Percentiles rank a stretch among this genome's conserved stretches.
Conservation (phyloP, 192 early-diverging fungal genomes). For the Rhizophagus clarus region DNA sequence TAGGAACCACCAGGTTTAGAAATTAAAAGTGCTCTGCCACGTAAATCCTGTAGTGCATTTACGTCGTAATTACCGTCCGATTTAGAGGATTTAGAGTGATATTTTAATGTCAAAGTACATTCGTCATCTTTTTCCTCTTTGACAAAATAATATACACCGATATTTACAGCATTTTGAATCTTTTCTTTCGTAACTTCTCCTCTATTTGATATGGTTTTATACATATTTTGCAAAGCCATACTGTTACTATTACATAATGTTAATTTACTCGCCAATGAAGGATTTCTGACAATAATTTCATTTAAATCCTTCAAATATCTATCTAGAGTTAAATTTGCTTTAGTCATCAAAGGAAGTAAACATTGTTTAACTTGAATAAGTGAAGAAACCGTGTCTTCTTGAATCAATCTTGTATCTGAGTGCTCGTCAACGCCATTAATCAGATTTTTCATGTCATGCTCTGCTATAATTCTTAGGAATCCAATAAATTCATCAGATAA, state of each 20-base stretch:
- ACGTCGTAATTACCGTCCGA: neutral
- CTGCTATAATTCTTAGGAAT: neutral
- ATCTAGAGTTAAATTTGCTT: neutral
- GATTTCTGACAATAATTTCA: neutral
- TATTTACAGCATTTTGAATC: constrained; percentile 22
- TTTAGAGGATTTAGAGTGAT: neutral
- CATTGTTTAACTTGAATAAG: constrained; percentile 34
- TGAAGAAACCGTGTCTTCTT: constrained; percentile 30
- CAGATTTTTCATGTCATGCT: constrained; percentile 32
- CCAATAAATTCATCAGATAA: neutral
- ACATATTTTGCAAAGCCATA: constrained; percentile 31
- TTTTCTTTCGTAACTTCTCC: constrained; percentile 33
- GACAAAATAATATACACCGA: constrained; percentile 22
- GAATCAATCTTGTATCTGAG: constrained; percentile 29
- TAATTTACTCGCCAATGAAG: constrained; percentile 17
- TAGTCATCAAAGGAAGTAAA: constrained; percentile 16
- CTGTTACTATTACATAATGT: constrained; percentile 24
- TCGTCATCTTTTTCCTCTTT: constrained; percentile 20
- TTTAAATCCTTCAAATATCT: constrained; percentile 6
- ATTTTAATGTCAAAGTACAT: constrained; percentile 24
- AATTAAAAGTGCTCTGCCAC: constrained; percentile 32
- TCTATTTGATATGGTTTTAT: constrained; percentile 25
- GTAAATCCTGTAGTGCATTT: constrained; percentile 30
- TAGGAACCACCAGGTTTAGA: neutral
- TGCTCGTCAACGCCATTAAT: constrained; percentile 35